Percentiles rank a stretch among this genome's conserved stretches.
These are phyloP conservation scores for Schizothecium vesticola DNA, from an alignment of 495 filamentous ascomycete genomes.

Conservation along the genomic window DNA sequence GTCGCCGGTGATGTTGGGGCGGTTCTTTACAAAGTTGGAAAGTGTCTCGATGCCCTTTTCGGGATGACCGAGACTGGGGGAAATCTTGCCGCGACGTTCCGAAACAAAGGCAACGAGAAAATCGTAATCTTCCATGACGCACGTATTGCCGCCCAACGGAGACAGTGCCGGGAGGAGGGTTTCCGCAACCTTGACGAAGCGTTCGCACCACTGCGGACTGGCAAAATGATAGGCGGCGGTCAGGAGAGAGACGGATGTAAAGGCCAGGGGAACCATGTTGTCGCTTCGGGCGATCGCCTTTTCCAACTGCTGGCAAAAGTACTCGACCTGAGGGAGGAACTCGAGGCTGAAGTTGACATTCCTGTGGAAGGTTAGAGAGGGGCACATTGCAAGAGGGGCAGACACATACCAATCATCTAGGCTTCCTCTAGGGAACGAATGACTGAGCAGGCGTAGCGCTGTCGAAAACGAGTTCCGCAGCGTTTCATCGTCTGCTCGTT, in stretches of 20 bases:
- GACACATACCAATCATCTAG: neutral
- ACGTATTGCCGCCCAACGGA: neutral
- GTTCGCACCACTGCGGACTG: neutral
- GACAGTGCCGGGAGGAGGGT: neutral
- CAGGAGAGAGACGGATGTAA: neutral
- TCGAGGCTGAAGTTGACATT: neutral
- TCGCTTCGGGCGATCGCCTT: neutral
- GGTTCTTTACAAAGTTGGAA: neutral
- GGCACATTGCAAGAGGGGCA: neutral
- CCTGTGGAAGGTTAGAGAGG: neutral
- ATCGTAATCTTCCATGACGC: neutral
- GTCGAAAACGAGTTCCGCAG: neutral
- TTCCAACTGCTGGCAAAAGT: neutral
- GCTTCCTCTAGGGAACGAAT: neutral
- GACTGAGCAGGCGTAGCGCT: neutral
- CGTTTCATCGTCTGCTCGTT: neutral
- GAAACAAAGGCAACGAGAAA: neutral
- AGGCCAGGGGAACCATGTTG: neutral
- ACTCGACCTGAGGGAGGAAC: neutral
- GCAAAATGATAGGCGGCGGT: neutral
- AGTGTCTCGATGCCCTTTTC: neutral
- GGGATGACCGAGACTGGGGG: neutral
- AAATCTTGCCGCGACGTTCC: neutral
- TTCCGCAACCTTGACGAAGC: neutral
- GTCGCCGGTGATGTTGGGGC: neutral